A percentile compares a stretch with the other conserved stretches of the same genome.
Evolutionary conservation across 2,329 filamentous ascomycete species (phyloP).

Genomic region (Penicillium sp.): DNA sequence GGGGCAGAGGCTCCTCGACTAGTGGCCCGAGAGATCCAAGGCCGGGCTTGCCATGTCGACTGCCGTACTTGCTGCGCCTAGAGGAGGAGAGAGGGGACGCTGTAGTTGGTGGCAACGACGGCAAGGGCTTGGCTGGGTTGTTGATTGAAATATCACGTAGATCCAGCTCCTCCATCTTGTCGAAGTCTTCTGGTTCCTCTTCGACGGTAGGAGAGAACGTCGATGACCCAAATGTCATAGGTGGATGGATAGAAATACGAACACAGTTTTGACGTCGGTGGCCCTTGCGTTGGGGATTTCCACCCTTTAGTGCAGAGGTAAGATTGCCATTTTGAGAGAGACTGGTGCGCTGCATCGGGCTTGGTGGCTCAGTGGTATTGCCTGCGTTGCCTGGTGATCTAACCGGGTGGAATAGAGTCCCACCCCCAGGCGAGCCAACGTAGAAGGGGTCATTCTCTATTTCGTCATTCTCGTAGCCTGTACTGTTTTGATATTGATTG

Average conservation of each 20-base stretch:
- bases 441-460: slow-evolving; percentile 32
- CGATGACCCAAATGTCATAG: slow-evolving; percentile 36
- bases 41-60: slow-evolving; percentile 22
- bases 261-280: slow-evolving; percentile 47
- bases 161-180: slow-evolving; percentile 35
- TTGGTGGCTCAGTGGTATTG: slow-evolving; percentile 20
- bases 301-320: slow-evolving; percentile 36
- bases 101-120: slow-evolving; percentile 10
- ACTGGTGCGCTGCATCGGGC: slow-evolving; percentile 24
- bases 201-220: slow-evolving; percentile 36
- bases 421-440: slow-evolving; percentile 18
- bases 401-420: slow-evolving; percentile 18
- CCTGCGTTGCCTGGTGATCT: slow-evolving; percentile 21
- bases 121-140: slow-evolving; percentile 12
- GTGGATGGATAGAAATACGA: slow-evolving; percentile 42
- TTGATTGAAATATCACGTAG: slow-evolving; percentile 26
- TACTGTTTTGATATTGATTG: slow-evolving; percentile 28
- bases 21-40: slow-evolving; percentile 22
- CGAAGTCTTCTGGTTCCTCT: slow-evolving; percentile 37
- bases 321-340: slow-evolving; percentile 25
- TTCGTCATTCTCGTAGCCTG: slow-evolving; percentile 21
- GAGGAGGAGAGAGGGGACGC: slow-evolving; percentile 16
- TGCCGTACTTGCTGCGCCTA: slow-evolving; percentile 19
- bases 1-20: slow-evolving; percentile 21
- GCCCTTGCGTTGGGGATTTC: slow-evolving; percentile 37